A percentile compares a stretch with the other conserved stretches of the same genome.
phyloP scores from a whole-genome alignment of 23 red algal genomes.

The Gracilaria caudata region DNA sequence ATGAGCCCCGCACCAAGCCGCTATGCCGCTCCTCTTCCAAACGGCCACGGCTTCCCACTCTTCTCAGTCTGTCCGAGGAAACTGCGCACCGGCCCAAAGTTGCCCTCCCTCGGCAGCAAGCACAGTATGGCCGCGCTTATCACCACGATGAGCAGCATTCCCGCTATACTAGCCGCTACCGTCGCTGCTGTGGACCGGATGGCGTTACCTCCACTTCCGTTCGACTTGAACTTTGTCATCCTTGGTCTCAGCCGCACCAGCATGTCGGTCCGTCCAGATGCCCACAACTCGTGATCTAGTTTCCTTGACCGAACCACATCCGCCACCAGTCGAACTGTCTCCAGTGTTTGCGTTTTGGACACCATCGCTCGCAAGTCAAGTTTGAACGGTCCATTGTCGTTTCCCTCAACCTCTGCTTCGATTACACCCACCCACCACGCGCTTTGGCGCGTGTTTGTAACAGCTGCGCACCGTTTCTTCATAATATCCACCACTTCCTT shows the following conservation, averaged over 20 bases:
- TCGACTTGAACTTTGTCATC: conserved; percentile 28
- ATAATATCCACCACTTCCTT: conserved; percentile 16
- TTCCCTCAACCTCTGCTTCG: conserved; percentile 8
- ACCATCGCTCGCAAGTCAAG: neutral
- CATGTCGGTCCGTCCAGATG: conserved; percentile 1
- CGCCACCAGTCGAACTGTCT: conserved; percentile 23
- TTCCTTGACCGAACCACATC: conserved; percentile 12
- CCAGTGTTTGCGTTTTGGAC: neutral
- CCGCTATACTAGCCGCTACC: conserved; percentile 18
- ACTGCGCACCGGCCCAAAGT: conserved; percentile 32
- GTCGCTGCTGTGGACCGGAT: conserved; percentile 40
- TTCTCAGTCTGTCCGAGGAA: conserved; percentile 17
- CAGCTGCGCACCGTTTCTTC: neutral
- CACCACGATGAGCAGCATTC: conserved; percentile 16
- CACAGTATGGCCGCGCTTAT: conserved; percentile 12
- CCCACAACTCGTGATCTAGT: conserved; percentile 40
- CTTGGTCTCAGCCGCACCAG: conserved; percentile 7
- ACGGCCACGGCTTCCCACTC: neutral
- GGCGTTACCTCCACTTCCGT: conserved; percentile 23
- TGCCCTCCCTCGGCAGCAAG: conserved; percentile 29
- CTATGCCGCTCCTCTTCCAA: neutral
- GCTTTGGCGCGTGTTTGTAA: neutral
- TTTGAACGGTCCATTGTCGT: conserved; percentile 36
- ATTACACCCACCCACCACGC: neutral
- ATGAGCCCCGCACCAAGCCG: neutral